Percentiles rank a stretch among this genome's conserved stretches.
These are phyloP conservation scores for Eucalyptus erythrocorys DNA, from an alignment of 345 rosid species.

Conservation along the genomic window DNA sequence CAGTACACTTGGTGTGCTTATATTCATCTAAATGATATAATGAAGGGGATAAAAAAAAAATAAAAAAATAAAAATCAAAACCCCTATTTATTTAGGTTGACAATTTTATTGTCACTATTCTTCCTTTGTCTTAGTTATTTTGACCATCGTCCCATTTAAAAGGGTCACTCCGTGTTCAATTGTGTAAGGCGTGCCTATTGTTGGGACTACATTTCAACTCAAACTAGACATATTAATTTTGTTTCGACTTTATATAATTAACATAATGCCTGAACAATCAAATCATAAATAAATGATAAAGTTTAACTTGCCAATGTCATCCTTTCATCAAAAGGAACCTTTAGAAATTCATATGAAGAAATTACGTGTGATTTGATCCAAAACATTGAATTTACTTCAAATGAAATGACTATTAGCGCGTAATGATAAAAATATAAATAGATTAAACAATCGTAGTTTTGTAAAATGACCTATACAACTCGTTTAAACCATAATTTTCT, in stretches of 20 bases:
- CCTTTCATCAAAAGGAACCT: too few relatives aligned
- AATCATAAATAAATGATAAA: too few relatives aligned
- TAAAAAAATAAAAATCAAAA: too few relatives aligned
- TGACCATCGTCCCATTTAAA: neutral
- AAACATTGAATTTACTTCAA: too few relatives aligned
- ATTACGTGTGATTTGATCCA: too few relatives aligned
- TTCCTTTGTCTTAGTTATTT: neutral
- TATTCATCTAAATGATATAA: neutral
- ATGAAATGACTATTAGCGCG: too few relatives aligned
- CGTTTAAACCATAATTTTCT: too few relatives aligned
- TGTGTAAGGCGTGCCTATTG: neutral
- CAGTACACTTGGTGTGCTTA: neutral
- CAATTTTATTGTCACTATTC: neutral
- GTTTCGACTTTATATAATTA: neutral
- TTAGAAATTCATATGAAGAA: too few relatives aligned
- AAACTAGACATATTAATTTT: accelerated
- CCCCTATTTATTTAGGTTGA: neutral
- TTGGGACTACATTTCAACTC: neutral
- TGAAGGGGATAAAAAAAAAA: neutral
- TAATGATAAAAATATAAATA: too few relatives aligned
- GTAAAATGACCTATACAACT: too few relatives aligned
- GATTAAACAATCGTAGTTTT: too few relatives aligned
- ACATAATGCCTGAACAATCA: neutral
- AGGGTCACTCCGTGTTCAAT: neutral
- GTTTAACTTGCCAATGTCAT: too few relatives aligned